phyloP scores from a whole-genome alignment of 2,329 filamentous ascomycete genomes.

The Dryadomyces quercivorus region DNA sequence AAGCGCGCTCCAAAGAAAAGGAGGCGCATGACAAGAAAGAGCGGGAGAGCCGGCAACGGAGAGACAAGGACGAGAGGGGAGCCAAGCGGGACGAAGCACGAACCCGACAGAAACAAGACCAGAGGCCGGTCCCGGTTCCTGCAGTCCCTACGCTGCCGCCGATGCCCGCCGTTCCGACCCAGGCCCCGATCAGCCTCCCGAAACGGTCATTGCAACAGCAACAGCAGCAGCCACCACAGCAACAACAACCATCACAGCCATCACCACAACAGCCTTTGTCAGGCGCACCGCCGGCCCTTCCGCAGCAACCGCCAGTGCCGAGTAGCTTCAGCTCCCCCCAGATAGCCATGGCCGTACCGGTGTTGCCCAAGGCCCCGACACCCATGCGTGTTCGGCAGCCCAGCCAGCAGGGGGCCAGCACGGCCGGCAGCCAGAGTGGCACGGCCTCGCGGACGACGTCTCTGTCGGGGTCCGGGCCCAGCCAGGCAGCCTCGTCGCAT shows the following conservation, averaged over 20 bases:
- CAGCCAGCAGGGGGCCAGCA: constrained; percentile 66
- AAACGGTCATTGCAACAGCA: constrained; percentile 27
- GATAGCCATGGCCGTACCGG: constrained; percentile 66
- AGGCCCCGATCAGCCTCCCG: constrained; percentile 21
- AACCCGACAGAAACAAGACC: constrained; percentile 19
- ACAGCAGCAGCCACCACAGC: constrained; percentile 15
- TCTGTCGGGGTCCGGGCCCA: constrained; percentile 42
- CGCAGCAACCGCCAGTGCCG: constrained; percentile 39
- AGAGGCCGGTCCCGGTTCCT: constrained; percentile 9
- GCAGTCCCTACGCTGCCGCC: background rate
- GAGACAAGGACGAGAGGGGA: constrained; percentile 40
- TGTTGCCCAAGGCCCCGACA: constrained; percentile 69
- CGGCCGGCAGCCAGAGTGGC: constrained; percentile 39
- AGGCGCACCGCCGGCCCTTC: constrained; percentile 36
- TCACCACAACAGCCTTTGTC: background rate
- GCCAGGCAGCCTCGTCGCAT: constrained; percentile 48
- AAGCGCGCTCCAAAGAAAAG: constrained; percentile 67
- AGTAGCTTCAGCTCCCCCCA: constrained; percentile 64
- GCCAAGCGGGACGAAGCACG: constrained; percentile 29
- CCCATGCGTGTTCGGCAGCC: constrained; percentile 64
- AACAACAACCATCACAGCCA: constrained; percentile 16
- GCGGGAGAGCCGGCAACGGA: constrained; percentile 42
- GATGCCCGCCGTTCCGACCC: background rate
- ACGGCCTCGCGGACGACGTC: constrained; percentile 56
- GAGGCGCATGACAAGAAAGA: constrained; percentile 53